Percentiles rank a stretch among this genome's conserved stretches.
Conservation (phyloP, 805 yeast genomes). For the Kluyveromyces lactis region DNA sequence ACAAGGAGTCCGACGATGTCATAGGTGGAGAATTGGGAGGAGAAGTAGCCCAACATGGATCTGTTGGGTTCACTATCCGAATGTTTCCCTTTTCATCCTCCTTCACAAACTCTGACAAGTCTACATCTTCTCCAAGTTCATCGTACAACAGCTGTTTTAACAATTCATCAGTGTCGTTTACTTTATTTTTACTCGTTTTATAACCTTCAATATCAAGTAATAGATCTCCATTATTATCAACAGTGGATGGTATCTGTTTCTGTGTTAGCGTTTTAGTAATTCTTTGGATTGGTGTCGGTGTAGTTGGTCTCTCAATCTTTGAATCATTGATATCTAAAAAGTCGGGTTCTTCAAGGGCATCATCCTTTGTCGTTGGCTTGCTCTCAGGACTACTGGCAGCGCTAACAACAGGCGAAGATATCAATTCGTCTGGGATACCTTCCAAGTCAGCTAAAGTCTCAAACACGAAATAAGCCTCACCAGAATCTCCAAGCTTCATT, state of each 20-base stretch:
- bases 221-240: slow-evolving; percentile 84
- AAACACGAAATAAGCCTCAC: slow-evolving; percentile 96
- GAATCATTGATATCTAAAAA: slow-evolving; percentile 22
- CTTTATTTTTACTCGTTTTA: slow-evolving; percentile 74
- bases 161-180: slow-evolving; percentile 66
- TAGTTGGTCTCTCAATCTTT: slow-evolving; percentile 4
- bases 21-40: slow-evolving; percentile 20
- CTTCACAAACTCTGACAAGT: slow-evolving; percentile 37
- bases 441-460: slow-evolving; percentile 56
- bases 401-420: slow-evolving; percentile 80
- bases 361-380: slow-evolving; percentile 12
- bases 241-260: slow-evolving; percentile 77
- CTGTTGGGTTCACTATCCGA: slow-evolving; percentile 39
- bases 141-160: slow-evolving; percentile 66
- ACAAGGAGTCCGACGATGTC: slow-evolving; percentile 7
- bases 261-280: slow-evolving; percentile 56
- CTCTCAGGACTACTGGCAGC: slow-evolving; percentile 55
- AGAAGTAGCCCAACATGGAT: slow-evolving; percentile 10
- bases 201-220: slow-evolving; percentile 93
- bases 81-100: slow-evolving; percentile 65
- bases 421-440: slow-evolving; percentile 65
- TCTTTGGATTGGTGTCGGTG: slow-evolving; percentile 22
- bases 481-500: slow-evolving; percentile 96
- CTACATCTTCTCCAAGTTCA: slow-evolving; percentile 55
- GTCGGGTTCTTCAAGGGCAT: slow-evolving; percentile 26